phyloP scores from a whole-genome alignment of 768 basidiomycete genomes.

The Pulveroboletus sp. region DNA sequence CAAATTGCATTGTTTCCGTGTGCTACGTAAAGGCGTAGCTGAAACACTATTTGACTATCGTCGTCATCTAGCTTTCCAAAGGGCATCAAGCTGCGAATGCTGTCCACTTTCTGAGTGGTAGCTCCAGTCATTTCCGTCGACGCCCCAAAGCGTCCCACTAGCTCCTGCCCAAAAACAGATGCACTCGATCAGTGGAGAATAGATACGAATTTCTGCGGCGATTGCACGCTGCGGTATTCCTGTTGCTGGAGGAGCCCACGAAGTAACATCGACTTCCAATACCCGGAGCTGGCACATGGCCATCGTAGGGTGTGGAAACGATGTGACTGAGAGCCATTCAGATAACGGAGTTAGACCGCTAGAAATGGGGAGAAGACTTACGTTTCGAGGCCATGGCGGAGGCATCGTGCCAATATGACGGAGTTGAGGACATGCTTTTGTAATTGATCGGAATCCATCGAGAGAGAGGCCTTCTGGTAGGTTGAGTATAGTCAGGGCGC shows the following conservation, averaged over 20 bases:
- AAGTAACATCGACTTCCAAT: constrained; percentile 36
- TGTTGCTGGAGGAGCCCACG: constrained; percentile 32
- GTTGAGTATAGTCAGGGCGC: constrained; percentile 34
- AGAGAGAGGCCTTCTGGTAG: constrained; percentile 31
- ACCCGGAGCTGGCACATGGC: constrained; percentile 30
- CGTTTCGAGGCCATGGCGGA: constrained; percentile 33
- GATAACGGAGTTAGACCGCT: constrained; percentile 15
- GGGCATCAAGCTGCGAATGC: constrained; percentile 23
- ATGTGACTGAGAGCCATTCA: constrained; percentile 27
- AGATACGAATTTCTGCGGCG: constrained; percentile 36
- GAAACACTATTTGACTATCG: constrained; percentile 11
- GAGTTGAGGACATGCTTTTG: constrained; percentile 31
- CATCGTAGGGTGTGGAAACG: constrained; percentile 30
- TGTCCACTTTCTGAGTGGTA: constrained; percentile 26
- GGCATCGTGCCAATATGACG: constrained; percentile 38
- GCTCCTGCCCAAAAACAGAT: constrained; percentile 34
- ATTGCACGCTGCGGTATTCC: constrained; percentile 33
- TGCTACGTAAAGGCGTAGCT: constrained; percentile 26
- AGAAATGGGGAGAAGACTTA: constrained; percentile 21
- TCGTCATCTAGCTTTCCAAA: constrained; percentile 27
- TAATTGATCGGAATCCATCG: constrained; percentile 30
- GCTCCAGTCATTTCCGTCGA: constrained; percentile 35
- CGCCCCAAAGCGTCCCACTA: constrained; percentile 26
- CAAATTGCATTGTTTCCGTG: constrained; percentile 12
- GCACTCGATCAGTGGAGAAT: constrained; percentile 31